Evolutionary conservation across 306 rosid species (phyloP), one percentile per base, ranked within the genome.

Genomic region (Fragaria iinumae): DNA sequence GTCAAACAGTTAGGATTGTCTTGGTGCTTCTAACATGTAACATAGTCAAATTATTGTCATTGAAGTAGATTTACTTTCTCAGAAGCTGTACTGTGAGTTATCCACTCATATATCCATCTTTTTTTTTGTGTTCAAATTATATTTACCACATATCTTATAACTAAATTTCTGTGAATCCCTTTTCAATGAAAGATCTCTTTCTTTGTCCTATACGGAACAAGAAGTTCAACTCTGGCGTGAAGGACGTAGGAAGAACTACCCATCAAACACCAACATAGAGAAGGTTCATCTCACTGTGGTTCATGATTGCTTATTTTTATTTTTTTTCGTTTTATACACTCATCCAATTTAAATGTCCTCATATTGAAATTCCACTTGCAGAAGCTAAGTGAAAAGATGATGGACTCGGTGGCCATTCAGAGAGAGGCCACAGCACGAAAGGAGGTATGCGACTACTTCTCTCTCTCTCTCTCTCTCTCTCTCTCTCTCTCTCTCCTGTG

Each of bases 181-280:
- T 80, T 77, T 69, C 72, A 64, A 81, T 77, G 81, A 74, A 73
- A 95, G 97, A 80, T 68, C 90, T 47, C 78, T 75, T 68, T 47
- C 73, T 55, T 69, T 75, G 74, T 81, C 76, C 70, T 95, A 89
- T 73, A 53, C 97, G 20, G 89, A 89, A 76, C 89, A 81, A 86
- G 99, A 95, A 88, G 85, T 92, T 71, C 83, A 68, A 75, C 88
- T 82, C 80, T 95, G 99, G 99, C 91, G 96, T 79, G 93, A 95
- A 78, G 92, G 91, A 41, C 90, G 99, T 70, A 84, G 77, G 83
- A 95, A 85, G 83, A 88, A 90, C 77, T 90, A 76, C 79, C 99
- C 99, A 25, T 86, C 79, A 77, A 83, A 74, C 55, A 74, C 69
- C 67, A 87, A 82, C 81, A 3, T 77, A 50, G 84, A 86, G 80